phyloP scores from a whole-genome alignment of 108 stramenopile species.

The Cyclotella cryptica region DNA sequence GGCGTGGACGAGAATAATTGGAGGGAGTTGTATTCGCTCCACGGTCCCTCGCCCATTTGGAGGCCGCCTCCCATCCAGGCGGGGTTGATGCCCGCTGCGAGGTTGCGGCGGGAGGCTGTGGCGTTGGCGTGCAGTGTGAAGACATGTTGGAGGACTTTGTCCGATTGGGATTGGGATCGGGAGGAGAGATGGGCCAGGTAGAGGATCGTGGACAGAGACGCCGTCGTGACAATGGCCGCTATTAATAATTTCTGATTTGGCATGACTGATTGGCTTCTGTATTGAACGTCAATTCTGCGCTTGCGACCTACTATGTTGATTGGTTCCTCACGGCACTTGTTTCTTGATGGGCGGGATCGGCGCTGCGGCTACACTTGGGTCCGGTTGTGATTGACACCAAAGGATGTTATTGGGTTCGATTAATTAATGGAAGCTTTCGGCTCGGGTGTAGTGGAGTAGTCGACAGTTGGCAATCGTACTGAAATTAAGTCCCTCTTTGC shows the following conservation, averaged over 20 bases:
- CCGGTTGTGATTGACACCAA: conserved; percentile 17
- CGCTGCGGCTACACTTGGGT: neutral
- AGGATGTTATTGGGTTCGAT: neutral
- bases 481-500: too few species aligned
- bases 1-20: conserved; percentile 40
- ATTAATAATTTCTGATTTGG: conserved; percentile 1
- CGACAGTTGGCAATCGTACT: too few species aligned
- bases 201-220: neutral
- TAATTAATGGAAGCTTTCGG: neutral
- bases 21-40: conserved; percentile 9
- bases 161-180: neutral
- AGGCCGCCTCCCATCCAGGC: conserved; percentile 23
- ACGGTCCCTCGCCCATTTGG: conserved; percentile 28
- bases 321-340: neutral
- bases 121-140: conserved; percentile 32
- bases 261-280: neutral
- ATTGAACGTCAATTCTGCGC: too few species aligned
- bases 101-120: conserved; percentile 10
- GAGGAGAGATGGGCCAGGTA: neutral
- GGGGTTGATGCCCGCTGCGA: conserved; percentile 18
- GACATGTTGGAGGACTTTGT: conserved; percentile 18
- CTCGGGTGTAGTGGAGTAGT: too few species aligned
- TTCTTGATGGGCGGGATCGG: neutral
- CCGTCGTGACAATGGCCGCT: neutral
- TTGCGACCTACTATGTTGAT: too few species aligned